Evolutionary conservation across 1,284 basidiomycete genomes (phyloP).

Genomic region (Moesziomyces sp.): DNA sequence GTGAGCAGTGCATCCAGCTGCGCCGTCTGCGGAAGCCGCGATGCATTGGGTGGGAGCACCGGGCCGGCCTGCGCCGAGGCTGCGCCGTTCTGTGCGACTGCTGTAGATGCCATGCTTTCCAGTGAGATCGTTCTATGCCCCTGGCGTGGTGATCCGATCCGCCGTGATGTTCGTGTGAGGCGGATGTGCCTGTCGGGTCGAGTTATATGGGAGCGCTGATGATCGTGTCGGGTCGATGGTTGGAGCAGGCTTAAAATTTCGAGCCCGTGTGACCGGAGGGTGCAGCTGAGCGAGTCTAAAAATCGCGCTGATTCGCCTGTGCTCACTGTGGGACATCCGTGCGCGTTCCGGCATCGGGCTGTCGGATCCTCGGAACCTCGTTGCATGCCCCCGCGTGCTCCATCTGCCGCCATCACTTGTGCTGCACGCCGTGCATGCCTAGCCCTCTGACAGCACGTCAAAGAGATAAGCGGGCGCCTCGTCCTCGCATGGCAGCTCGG

Average conservation of each 20-base stretch:
- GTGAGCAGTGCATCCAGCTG: slow-evolving; percentile 91
- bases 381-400: background rate
- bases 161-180: background rate
- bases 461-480: background rate
- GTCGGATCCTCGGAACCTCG: background rate
- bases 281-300: background rate
- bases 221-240: too few relatives aligned
- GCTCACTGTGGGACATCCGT: background rate
- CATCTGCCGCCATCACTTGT: too few relatives aligned
- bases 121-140: background rate
- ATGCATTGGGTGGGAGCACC: slow-evolving; percentile 79
- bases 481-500: too few relatives aligned
- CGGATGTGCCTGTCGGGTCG: background rate
- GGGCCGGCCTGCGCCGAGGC: slow-evolving; percentile 25
- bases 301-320: background rate
- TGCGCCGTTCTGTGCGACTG: slow-evolving; percentile 18
- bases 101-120: slow-evolving; percentile 18
- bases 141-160: background rate
- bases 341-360: background rate
- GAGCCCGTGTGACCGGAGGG: background rate
- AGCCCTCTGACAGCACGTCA: background rate
- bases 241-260: background rate
- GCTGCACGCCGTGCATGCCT: background rate
- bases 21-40: slow-evolving; percentile 81
- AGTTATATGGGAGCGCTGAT: background rate